Evolutionary conservation across 176 grass and related monocot genomes (phyloP), one percentile per base, ranked within the genome.

Genomic region (Zizania latifolia): DNA sequence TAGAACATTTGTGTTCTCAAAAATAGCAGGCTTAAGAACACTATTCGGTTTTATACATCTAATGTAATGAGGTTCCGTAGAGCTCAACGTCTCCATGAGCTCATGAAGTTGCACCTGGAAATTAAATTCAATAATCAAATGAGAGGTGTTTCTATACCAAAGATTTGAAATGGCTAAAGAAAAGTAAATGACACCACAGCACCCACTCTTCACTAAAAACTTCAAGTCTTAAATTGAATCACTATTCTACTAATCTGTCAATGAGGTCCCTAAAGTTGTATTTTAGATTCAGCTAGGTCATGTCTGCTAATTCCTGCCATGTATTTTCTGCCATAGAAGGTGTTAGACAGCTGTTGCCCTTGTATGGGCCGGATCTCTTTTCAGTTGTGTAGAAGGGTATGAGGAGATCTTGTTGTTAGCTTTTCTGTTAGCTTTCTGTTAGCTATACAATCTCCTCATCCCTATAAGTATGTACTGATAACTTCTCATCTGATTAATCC

Each of bases 41-140:
- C 84, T 99, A 75, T 99, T 99, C 66, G 95, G 95, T 72, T 99
- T 99, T 68, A 99, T 78, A 88, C 95, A 99, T 88, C 95, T 89
- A 81, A 99, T 93, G 62, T 99, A 99, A 86, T 94, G 90, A 85
- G 95, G 95, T 35, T 99, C 86, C 13, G 95, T 99, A 60, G 89
- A 78, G 32, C 81, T 99, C 62, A 99, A 90, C 44, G 89, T 99
- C 36, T 99, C 95, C 91, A 99, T 94, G 27, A 99, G 91, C 13
- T 90, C 82, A 31, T 99, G 91, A 74, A 99, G 86, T 94, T 98
- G 95, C 72, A 75, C 3, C 95, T 98, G 87, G 33, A 65, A 81
- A 68, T 84, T 88, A 8, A 59, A 76, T 61, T 50, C 32, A 82
- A 48, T 71, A 66, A 81, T 67, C 32, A 80, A 46, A 86, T 72